These are phyloP conservation scores for Venturia pyrina DNA, from an alignment of 2,329 filamentous ascomycete species.

Conservation along the genomic window DNA sequence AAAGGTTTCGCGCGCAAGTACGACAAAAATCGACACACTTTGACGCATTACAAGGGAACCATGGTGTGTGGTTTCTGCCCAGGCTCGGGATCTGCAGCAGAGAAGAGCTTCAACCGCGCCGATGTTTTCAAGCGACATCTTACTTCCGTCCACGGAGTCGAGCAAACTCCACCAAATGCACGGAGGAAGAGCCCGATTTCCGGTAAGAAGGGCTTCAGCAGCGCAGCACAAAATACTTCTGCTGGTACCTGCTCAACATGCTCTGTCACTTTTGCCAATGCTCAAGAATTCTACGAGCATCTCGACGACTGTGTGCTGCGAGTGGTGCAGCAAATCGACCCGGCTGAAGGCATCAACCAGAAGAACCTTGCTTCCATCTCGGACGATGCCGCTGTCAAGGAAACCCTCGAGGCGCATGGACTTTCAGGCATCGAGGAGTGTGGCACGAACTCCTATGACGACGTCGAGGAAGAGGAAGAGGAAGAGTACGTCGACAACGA, in stretches of 20 bases:
- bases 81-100: constrained; percentile 73
- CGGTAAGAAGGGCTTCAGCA: constrained; percentile 54
- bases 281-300: constrained; percentile 92
- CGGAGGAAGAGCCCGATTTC: constrained; percentile 53
- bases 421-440: constrained; percentile 34
- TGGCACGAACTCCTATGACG: constrained; percentile 36
- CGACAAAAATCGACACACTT: constrained; percentile 88
- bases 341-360: constrained; percentile 33
- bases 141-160: constrained; percentile 81
- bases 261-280: constrained; percentile 63
- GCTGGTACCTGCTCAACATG: constrained; percentile 83
- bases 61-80: constrained; percentile 97
- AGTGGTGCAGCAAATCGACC: constrained; percentile 39
- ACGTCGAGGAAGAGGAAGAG: constrained; percentile 51
- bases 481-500: constrained; percentile 46
- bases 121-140: constrained; percentile 94
- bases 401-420: constrained; percentile 30
- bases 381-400: constrained; percentile 29
- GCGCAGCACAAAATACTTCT: constrained; percentile 52
- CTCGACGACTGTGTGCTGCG: constrained; percentile 56
- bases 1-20: constrained; percentile 95
- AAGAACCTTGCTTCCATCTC: constrained; percentile 30
- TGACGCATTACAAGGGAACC: constrained; percentile 94
- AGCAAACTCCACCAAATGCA: constrained; percentile 86
- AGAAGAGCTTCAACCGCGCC: constrained; percentile 92